Percentiles rank a stretch among this genome's conserved stretches.
Evolutionary conservation across 2,329 filamentous ascomycete genomes (phyloP).

Genomic region (Cercospora sp.): DNA sequence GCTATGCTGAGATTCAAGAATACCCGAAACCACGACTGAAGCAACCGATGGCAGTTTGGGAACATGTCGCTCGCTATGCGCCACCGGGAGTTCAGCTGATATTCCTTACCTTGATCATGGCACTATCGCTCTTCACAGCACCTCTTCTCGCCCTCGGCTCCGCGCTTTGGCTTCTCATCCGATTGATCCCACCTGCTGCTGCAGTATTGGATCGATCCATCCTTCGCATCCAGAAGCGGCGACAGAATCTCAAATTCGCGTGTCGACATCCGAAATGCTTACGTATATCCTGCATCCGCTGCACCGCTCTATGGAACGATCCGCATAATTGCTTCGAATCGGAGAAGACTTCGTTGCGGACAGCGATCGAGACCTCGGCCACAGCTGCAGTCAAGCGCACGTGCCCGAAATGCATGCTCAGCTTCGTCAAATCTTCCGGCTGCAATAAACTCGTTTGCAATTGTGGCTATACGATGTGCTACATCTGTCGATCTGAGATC

Average conservation of each 20-base stretch:
- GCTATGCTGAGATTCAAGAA: constrained; percentile 81
- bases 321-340: constrained; percentile 89
- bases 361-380: constrained; percentile 88
- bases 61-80: constrained; percentile 32
- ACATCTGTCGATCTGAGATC: constrained; percentile 73
- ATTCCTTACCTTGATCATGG: constrained; percentile 44
- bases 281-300: constrained; percentile 75
- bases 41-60: constrained; percentile 26
- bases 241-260: constrained; percentile 72
- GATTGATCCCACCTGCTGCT: constrained; percentile 19
- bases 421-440: constrained; percentile 87
- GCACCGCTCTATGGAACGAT: constrained; percentile 79
- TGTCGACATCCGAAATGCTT: constrained; percentile 71
- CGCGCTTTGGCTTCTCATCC: constrained; percentile 18
- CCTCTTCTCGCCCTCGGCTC: constrained; percentile 56
- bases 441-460: constrained; percentile 97
- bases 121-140: constrained; percentile 37
- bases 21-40: constrained; percentile 30
- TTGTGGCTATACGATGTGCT: constrained; percentile 98
- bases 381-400: constrained; percentile 93
- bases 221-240: constrained; percentile 66
- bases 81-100: constrained; percentile 48
- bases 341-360: constrained; percentile 75
- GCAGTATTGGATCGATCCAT: constrained; percentile 43
- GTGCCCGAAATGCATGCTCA: constrained; percentile 85